A percentile compares a stretch with the other conserved stretches of the same genome.
These are phyloP conservation scores for Annulohypoxylon truncatum DNA, from an alignment of 2,329 filamentous ascomycete species.

Conservation along the genomic window DNA sequence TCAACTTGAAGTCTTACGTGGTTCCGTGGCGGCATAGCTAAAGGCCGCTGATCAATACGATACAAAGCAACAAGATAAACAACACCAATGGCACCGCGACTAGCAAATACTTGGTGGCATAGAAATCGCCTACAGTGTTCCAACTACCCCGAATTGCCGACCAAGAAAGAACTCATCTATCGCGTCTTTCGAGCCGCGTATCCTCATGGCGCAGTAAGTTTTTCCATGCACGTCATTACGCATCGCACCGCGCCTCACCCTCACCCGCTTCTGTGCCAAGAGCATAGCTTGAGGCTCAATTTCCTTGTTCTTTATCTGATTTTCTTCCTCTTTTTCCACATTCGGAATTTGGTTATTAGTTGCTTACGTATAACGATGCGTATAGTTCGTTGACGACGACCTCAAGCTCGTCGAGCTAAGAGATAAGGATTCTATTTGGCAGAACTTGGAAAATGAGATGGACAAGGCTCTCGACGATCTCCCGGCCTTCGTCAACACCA, in stretches of 20 bases:
- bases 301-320: neutral
- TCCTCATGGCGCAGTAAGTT: constrained; percentile 39
- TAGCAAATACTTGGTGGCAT: constrained; percentile 24
- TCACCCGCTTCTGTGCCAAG: neutral
- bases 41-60: neutral
- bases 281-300: neutral
- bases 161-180: constrained; percentile 36
- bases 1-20: neutral
- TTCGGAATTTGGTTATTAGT: neutral
- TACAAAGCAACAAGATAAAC: constrained; percentile 12
- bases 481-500: neutral
- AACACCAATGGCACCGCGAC: constrained; percentile 8
- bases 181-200: constrained; percentile 35
- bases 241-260: constrained; percentile 21
- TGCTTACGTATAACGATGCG: neutral
- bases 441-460: neutral
- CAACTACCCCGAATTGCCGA: constrained; percentile 26
- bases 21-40: neutral
- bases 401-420: constrained; percentile 24
- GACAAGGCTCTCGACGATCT: constrained; percentile 2
- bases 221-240: neutral
- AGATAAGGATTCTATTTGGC: constrained; percentile 27
- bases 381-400: constrained; percentile 34
- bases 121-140: constrained; percentile 9
- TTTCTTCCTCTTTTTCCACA: neutral